These are phyloP conservation scores for Candolleomyces aberdarensis DNA, from an alignment of 768 basidiomycete genomes.

Conservation along the genomic window DNA sequence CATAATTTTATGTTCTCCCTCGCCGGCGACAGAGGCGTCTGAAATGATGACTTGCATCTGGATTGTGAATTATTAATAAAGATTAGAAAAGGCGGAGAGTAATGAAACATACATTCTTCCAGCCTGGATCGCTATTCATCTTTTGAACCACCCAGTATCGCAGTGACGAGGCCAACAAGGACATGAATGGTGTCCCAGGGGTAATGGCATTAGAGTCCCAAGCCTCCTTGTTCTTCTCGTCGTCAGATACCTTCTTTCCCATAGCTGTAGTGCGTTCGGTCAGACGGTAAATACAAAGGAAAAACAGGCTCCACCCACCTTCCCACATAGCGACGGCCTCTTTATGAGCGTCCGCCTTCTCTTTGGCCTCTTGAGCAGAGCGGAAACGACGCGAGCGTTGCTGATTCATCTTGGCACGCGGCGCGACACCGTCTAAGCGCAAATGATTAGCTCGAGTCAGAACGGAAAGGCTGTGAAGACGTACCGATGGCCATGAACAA, in stretches of 20 bases:
- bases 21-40: constrained; percentile 95
- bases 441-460: neutral
- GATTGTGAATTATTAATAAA: neutral
- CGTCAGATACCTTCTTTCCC: constrained; percentile 83
- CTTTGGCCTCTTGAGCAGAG: constrained; percentile 90
- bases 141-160: constrained; percentile 97
- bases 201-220: constrained; percentile 99
- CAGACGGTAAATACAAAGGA: neutral
- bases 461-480: constrained; percentile 18
- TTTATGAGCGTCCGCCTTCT: constrained; percentile 84
- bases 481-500: constrained; percentile 98
- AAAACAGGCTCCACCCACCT: constrained; percentile 42
- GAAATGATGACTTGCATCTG: constrained; percentile 96
- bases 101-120: constrained; percentile 71
- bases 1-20: constrained; percentile 99
- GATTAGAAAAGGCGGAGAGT: neutral
- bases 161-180: constrained; percentile 79
- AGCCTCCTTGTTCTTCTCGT: constrained; percentile 76
- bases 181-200: constrained; percentile 98
- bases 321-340: constrained; percentile 86
- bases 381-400: constrained; percentile 97
- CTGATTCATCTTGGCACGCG: constrained; percentile 99
- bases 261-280: constrained; percentile 53
- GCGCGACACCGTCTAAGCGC: constrained; percentile 85
- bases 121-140: constrained; percentile 92